Evolutionary conservation across 495 filamentous ascomycete species (phyloP).

Genomic region (Annulohypoxylon bovei): DNA sequence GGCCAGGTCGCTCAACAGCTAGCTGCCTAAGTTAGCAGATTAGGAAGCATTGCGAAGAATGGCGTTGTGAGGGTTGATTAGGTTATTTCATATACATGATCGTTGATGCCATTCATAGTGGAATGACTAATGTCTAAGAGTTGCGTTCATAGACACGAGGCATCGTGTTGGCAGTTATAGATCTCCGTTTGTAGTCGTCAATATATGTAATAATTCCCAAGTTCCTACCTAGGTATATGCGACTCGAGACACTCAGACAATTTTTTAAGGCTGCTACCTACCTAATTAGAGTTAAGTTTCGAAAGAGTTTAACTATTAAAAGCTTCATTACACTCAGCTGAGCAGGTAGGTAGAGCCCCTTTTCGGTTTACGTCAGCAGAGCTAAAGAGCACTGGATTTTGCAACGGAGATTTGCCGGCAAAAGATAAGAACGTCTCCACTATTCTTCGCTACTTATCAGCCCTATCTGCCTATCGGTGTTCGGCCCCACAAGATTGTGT

Average conservation of each 20-base stretch:
- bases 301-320: not conserved
- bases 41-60: not conserved
- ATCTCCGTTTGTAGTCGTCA: not conserved
- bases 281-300: not conserved
- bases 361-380: not conserved
- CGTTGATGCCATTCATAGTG: not conserved
- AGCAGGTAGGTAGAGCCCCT: not conserved
- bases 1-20: constrained; percentile 35
- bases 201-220: not conserved
- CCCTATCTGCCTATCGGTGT: constrained; percentile 18
- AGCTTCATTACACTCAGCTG: not conserved
- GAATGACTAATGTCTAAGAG: too few species aligned
- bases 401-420: constrained; percentile 15
- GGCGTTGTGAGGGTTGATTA: not conserved
- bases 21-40: not conserved
- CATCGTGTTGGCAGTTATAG: not conserved
- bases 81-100: not conserved
- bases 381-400: not conserved
- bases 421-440: constrained; percentile 13
- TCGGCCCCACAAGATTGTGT: constrained; percentile 32
- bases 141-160: too few species aligned
- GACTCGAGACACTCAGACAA: too few species aligned
- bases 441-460: not conserved
- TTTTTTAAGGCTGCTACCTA: not conserved
- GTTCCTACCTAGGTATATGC: not conserved